Percentiles rank a stretch among this genome's conserved stretches.
Conservation (phyloP, 1,139 yeast genomes). For the Hansenula lynferdii region DNA sequence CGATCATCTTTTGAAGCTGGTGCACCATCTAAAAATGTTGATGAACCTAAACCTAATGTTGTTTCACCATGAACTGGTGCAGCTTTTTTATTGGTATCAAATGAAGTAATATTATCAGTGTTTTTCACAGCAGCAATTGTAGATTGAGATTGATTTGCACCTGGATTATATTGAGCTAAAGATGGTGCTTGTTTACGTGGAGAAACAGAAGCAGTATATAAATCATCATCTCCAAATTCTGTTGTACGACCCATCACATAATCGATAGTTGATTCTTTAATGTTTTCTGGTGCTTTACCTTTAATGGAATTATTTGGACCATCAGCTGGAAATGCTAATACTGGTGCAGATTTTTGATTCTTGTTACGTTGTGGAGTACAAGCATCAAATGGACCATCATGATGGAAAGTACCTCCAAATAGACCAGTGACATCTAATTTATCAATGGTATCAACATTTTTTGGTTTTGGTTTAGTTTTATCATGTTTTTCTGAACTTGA, state of each 20-base stretch:
- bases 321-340: conserved; percentile 89
- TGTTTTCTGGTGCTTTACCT: conserved; percentile 39
- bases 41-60: conserved; percentile 84
- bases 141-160: conserved; percentile 13
- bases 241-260: conserved; percentile 52
- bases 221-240: conserved; percentile 26
- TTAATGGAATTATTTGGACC: conserved; percentile 89
- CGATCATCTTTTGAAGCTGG: conserved; percentile 72
- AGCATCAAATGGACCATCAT: conserved; percentile 98
- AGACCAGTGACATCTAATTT: conserved; percentile 92
- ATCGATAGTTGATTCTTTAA: conserved; percentile 52
- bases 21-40: conserved; percentile 94
- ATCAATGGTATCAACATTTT: conserved; percentile 86
- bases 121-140: conserved; percentile 38
- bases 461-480: conserved; percentile 21
- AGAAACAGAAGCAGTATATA: conserved; percentile 18
- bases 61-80: conserved; percentile 78
- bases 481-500: conserved; percentile 13
- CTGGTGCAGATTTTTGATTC: conserved; percentile 79
- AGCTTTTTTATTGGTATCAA: conserved; percentile 67
- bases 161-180: conserved; percentile 3
- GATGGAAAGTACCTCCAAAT: conserved; percentile 95
- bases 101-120: conserved; percentile 51
- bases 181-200: conserved; percentile 2
- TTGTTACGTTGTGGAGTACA: conserved; percentile 95